A percentile compares a stretch with the other conserved stretches of the same genome.
Conservation (phyloP, 768 basidiomycete genomes). For the Fomitopsis pulvina region DNA sequence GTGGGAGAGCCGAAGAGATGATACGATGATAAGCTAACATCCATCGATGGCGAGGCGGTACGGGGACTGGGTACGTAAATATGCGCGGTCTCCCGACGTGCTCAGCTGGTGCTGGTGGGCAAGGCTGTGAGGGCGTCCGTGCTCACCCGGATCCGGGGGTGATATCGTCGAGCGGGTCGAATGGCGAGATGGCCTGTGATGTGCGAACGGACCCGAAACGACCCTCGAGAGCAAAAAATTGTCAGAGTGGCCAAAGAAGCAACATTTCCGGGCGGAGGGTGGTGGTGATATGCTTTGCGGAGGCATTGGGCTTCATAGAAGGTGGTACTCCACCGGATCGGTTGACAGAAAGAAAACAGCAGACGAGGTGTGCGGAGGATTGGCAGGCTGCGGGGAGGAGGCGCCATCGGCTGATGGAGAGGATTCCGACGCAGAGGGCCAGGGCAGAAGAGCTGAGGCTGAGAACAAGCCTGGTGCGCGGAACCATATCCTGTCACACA, state of each 20-base stretch:
- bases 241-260: neutral
- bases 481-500: constrained; percentile 5
- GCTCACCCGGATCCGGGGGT: neutral
- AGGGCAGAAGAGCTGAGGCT: neutral
- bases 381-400: neutral
- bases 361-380: neutral
- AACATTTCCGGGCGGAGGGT: neutral
- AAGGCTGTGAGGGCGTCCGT: neutral
- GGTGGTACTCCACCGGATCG: neutral
- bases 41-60: constrained; percentile 7
- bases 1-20: constrained; percentile 3
- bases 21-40: constrained; percentile 4
- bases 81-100: neutral
- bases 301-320: neutral
- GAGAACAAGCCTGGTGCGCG: neutral
- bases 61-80: constrained; percentile 6
- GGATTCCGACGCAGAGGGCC: constrained; percentile 2
- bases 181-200: neutral
- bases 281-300: neutral
- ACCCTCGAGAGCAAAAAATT: neutral
- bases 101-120: neutral
- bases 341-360: neutral
- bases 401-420: neutral
- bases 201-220: neutral
- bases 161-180: neutral